phyloP scores from a whole-genome alignment of 305 asterid genomes.

The Solanum hybrid region DNA sequence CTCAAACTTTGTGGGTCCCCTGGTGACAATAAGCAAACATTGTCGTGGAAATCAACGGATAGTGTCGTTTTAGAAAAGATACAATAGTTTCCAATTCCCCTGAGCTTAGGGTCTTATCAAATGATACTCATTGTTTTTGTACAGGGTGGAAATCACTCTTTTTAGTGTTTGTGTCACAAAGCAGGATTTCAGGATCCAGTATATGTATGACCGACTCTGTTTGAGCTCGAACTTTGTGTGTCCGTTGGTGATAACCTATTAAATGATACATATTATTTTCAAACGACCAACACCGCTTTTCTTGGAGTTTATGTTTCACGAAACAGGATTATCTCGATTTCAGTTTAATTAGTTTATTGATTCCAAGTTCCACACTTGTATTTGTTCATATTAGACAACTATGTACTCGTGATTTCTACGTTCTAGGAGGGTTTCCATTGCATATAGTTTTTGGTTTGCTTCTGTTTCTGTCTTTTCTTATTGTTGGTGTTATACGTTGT shows the following conservation, averaged over 20 bases:
- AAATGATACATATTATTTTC: neutral
- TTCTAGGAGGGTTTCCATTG: neutral
- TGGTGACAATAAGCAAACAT: neutral
- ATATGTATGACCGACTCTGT: neutral
- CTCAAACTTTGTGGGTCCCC: neutral
- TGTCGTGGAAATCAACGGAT: too few species aligned
- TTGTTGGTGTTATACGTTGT: neutral
- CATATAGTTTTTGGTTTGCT: neutral
- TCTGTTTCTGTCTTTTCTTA: neutral
- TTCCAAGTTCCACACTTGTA: neutral
- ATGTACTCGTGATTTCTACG: neutral
- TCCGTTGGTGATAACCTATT: neutral
- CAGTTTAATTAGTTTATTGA: neutral
- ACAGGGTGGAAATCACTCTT: too few species aligned
- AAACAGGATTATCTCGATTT: neutral
- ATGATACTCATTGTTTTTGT: neutral
- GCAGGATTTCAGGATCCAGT: too few species aligned
- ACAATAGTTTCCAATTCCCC: too few species aligned
- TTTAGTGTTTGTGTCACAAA: too few species aligned
- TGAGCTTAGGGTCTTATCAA: neutral
- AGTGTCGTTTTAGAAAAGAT: too few species aligned
- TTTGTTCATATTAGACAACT: too few species aligned
- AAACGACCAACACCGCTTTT: neutral
- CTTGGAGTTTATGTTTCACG: neutral
- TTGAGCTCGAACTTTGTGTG: neutral